Conservation (phyloP, 148 eudicot species). For the Selenicereus undatus region DNA sequence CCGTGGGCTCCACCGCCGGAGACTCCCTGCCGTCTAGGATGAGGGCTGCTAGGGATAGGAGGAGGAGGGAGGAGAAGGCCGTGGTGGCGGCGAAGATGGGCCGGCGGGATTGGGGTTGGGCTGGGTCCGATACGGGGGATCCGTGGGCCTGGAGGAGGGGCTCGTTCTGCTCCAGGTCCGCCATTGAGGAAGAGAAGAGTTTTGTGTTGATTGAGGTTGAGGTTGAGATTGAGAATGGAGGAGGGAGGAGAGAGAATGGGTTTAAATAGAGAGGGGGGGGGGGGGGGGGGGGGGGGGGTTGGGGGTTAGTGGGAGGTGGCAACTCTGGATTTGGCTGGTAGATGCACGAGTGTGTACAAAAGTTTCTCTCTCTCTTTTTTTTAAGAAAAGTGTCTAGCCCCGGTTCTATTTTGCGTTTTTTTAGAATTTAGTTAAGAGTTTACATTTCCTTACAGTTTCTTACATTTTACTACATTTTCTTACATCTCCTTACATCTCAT, state of each 20-base stretch:
- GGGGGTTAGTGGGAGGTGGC: conserved; percentile 10
- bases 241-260: not conserved
- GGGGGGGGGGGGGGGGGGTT: not conserved
- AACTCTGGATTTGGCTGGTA: conserved; percentile 14
- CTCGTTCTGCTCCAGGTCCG: conserved; percentile 20
- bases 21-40: conserved; percentile 23
- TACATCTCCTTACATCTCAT: too few relatives aligned
- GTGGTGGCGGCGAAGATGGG: conserved; percentile 4
- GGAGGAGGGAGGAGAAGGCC: conserved; percentile 27
- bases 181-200: conserved; percentile 12
- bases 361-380: not conserved
- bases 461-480: too few relatives aligned
- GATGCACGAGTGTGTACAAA: conserved; percentile 11
- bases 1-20: not conserved
- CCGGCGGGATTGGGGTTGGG: not conserved
- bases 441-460: too few relatives aligned
- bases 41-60: conserved; percentile 35
- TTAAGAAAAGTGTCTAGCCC: too few relatives aligned
- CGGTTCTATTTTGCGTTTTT: too few relatives aligned
- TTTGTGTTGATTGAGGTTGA: not conserved
- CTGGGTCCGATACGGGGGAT: not conserved
- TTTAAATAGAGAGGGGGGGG: not conserved
- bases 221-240: conserved; percentile 1
- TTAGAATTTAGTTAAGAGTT: too few relatives aligned
- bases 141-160: conserved; percentile 20